These are phyloP conservation scores for Cenchrus purpureus DNA, from an alignment of 176 grass and related monocot genomes.

Conservation along the genomic window DNA sequence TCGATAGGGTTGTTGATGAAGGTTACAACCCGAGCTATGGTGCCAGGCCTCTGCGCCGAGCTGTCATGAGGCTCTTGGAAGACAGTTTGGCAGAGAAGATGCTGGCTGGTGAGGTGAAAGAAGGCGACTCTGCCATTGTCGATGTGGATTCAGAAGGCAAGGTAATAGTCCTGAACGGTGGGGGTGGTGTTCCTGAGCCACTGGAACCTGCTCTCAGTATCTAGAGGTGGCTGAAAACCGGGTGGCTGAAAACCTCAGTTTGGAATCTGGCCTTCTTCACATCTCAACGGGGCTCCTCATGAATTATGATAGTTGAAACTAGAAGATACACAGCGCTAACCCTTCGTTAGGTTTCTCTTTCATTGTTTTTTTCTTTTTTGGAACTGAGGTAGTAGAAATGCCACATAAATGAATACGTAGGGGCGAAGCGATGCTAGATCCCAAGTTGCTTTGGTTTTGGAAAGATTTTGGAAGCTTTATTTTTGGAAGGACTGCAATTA, in stretches of 20 bases:
- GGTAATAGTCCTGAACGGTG: conserved; percentile 76
- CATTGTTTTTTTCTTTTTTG: not conserved
- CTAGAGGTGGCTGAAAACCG: conserved; percentile 19
- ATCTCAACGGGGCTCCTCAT: too few species aligned
- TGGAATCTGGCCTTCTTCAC: not conserved
- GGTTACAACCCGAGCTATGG: conserved; percentile 95
- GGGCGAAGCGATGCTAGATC: not conserved
- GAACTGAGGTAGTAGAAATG: not conserved
- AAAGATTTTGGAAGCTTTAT: too few species aligned
- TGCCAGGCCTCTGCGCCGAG: conserved; percentile 86
- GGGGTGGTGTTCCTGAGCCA: conserved; percentile 57
- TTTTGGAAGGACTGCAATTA: too few species aligned
- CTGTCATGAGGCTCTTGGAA: conserved; percentile 93
- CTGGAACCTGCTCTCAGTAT: conserved; percentile 47
- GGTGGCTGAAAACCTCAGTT: not conserved
- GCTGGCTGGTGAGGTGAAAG: conserved; percentile 87
- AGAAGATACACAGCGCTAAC: not conserved
- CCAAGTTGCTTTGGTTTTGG: not conserved
- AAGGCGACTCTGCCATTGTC: conserved; percentile 91
- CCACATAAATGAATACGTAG: not conserved
- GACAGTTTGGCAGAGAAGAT: conserved; percentile 93
- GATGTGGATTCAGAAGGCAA: conserved; percentile 93
- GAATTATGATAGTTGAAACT: too few species aligned
- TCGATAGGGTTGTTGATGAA: conserved; percentile 89
- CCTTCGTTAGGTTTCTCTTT: not conserved